A percentile compares a stretch with the other conserved stretches of the same genome.
These are phyloP conservation scores for Kwoniella heveanensis DNA, from an alignment of 768 basidiomycete genomes.

Conservation along the genomic window DNA sequence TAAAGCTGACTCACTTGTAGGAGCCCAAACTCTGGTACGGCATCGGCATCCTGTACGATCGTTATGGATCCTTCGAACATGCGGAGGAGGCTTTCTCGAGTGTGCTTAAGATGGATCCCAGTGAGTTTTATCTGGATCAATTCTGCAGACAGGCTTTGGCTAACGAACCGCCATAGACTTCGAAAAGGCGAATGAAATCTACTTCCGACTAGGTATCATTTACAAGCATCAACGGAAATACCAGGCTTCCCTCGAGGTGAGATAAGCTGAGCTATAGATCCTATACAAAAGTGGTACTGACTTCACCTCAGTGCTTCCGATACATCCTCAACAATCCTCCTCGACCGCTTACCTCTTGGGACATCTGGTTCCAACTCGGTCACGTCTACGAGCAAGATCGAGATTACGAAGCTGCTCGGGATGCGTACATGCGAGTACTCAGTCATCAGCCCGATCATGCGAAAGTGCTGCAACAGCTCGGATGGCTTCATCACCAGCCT, in stretches of 20 bases:
- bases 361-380: slow-evolving; percentile 99
- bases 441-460: slow-evolving; percentile 90
- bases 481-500: slow-evolving; percentile 96
- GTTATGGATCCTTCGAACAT: slow-evolving; percentile 96
- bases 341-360: slow-evolving; percentile 89
- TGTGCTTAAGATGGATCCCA: slow-evolving; percentile 94
- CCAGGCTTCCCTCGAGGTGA: slow-evolving; percentile 69
- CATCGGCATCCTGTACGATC: slow-evolving; percentile 97
- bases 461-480: slow-evolving; percentile 95
- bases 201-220: slow-evolving; percentile 96
- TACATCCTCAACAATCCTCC: slow-evolving; percentile 95
- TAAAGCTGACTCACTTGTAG: slow-evolving; percentile 60
- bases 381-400: slow-evolving; percentile 98
- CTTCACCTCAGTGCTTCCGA: slow-evolving; percentile 71
- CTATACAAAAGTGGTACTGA: neutral
- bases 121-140: slow-evolving; percentile 59
- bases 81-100: slow-evolving; percentile 98
- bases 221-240: slow-evolving; percentile 99
- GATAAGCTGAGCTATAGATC: too few species aligned
- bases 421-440: slow-evolving; percentile 94
- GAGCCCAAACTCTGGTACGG: slow-evolving; percentile 99
- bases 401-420: slow-evolving; percentile 85
- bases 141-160: neutral
- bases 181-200: slow-evolving; percentile 97
- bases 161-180: slow-evolving; percentile 64